Conservation (phyloP, 1,284 basidiomycete species). For the Heterobasidion annosum region DNA sequence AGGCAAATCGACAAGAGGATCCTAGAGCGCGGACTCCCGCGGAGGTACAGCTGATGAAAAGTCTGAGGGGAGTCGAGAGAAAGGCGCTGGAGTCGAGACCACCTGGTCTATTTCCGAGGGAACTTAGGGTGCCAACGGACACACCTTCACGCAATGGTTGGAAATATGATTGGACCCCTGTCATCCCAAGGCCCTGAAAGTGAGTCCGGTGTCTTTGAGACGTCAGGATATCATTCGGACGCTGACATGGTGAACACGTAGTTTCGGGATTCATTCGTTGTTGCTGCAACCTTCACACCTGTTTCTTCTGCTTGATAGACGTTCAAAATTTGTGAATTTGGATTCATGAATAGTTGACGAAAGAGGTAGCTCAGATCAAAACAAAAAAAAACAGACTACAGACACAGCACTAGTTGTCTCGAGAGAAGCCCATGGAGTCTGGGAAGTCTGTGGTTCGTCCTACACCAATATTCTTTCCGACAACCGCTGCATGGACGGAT, state of each 20-base stretch:
- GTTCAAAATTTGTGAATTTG: neutral
- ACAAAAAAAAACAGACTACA: neutral
- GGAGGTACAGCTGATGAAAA: slow-evolving; percentile 54
- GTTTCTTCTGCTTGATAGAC: too few species aligned
- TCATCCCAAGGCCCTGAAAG: slow-evolving; percentile 25
- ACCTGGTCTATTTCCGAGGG: slow-evolving; percentile 78
- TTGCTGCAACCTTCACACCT: neutral
- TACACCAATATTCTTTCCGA: slow-evolving; percentile 56
- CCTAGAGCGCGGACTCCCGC: slow-evolving; percentile 50
- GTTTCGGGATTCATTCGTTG: too few species aligned
- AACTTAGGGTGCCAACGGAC: slow-evolving; percentile 69
- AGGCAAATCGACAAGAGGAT: slow-evolving; percentile 73
- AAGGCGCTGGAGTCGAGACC: slow-evolving; percentile 70
- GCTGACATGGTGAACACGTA: too few species aligned
- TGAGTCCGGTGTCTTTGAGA: neutral
- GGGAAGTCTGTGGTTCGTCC: slow-evolving; percentile 9
- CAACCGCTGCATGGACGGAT: slow-evolving; percentile 59
- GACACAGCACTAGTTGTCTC: neutral
- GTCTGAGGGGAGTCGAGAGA: slow-evolving; percentile 56
- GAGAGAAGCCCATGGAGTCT: slow-evolving; percentile 7
- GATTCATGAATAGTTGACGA: neutral
- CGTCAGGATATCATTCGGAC: neutral
- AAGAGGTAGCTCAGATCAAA: neutral
- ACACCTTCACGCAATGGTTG: slow-evolving; percentile 70
- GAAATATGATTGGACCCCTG: slow-evolving; percentile 71